These are phyloP conservation scores for Hyphodiscus hymeniophilus DNA, from an alignment of 495 filamentous ascomycete species.

Conservation along the genomic window DNA sequence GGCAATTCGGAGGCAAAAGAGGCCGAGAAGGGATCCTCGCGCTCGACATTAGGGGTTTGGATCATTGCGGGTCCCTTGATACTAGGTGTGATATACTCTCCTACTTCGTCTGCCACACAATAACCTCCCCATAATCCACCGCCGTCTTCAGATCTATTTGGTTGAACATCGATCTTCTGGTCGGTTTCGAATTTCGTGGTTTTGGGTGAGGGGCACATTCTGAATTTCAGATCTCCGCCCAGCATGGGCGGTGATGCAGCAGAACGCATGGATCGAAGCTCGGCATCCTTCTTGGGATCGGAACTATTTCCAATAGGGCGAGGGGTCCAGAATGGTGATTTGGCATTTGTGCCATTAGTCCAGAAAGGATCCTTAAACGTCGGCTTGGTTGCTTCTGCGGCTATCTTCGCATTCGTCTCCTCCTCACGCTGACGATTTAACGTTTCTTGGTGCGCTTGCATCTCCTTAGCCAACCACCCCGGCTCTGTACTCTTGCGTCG, in stretches of 20 bases:
- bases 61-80: constrained; percentile 21
- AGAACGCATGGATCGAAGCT: constrained; percentile 38
- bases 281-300: constrained; percentile 28
- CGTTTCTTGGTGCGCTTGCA: constrained; percentile 34
- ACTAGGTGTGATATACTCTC: constrained; percentile 29
- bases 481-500: constrained; percentile 36
- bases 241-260: constrained; percentile 73
- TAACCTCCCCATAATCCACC: constrained; percentile 66
- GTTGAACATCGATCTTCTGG: constrained; percentile 39
- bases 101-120: constrained; percentile 34
- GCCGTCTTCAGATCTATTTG: constrained; percentile 35
- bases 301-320: constrained; percentile 36
- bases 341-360: constrained; percentile 23
- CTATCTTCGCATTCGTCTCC: constrained; percentile 24
- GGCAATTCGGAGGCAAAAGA: constrained; percentile 10
- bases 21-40: constrained; percentile 21
- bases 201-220: constrained; percentile 68
- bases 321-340: constrained; percentile 20
- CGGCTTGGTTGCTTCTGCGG: constrained; percentile 23
- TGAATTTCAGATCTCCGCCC: constrained; percentile 65
- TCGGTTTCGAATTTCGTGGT: constrained; percentile 68
- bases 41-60: constrained; percentile 18
- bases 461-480: constrained; percentile 35
- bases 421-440: constrained; percentile 23
- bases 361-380: constrained; percentile 32